A percentile compares a stretch with the other conserved stretches of the same genome.
Evolutionary conservation across 768 basidiomycete genomes (phyloP).

Genomic region (Tylopilus sp.): DNA sequence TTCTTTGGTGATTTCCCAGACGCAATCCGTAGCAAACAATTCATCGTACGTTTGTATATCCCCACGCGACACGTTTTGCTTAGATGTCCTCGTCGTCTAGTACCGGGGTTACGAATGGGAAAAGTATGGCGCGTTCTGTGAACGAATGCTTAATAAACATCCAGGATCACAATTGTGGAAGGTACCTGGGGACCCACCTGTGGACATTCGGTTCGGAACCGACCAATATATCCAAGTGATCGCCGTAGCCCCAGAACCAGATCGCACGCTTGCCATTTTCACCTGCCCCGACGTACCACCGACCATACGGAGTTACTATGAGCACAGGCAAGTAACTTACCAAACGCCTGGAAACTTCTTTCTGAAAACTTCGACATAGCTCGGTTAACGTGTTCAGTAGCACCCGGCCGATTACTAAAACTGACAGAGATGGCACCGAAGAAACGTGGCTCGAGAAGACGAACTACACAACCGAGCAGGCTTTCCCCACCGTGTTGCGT

Average conservation of each 20-base stretch:
- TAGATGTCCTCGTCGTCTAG: conserved; percentile 35
- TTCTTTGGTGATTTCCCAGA: conserved; percentile 91
- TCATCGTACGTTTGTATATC: conserved; percentile 58
- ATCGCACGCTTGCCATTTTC: conserved; percentile 74
- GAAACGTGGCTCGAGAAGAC: conserved; percentile 90
- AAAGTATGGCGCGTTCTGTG: conserved; percentile 85
- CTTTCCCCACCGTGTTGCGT: conserved; percentile 87
- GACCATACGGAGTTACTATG: conserved; percentile 80
- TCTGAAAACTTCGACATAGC: conserved; percentile 38
- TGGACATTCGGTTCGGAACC: conserved; percentile 73
- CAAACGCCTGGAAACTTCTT: not conserved
- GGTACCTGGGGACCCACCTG: conserved; percentile 68
- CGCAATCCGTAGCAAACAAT: conserved; percentile 84
- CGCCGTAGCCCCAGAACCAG: conserved; percentile 80
- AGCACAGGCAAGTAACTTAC: conserved; percentile 59
- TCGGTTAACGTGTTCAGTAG: conserved; percentile 82
- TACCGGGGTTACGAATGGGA: conserved; percentile 97
- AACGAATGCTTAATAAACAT: conserved; percentile 89
- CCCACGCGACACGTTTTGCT: not conserved
- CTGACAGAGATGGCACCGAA: conserved; percentile 60
- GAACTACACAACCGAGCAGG: conserved; percentile 79
- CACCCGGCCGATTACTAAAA: conserved; percentile 63
- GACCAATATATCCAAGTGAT: conserved; percentile 90
- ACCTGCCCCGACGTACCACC: conserved; percentile 79
- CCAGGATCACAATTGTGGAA: conserved; percentile 80